These are phyloP conservation scores for Penicillium goetzii DNA, from an alignment of 495 filamentous ascomycete genomes.

Conservation along the genomic window DNA sequence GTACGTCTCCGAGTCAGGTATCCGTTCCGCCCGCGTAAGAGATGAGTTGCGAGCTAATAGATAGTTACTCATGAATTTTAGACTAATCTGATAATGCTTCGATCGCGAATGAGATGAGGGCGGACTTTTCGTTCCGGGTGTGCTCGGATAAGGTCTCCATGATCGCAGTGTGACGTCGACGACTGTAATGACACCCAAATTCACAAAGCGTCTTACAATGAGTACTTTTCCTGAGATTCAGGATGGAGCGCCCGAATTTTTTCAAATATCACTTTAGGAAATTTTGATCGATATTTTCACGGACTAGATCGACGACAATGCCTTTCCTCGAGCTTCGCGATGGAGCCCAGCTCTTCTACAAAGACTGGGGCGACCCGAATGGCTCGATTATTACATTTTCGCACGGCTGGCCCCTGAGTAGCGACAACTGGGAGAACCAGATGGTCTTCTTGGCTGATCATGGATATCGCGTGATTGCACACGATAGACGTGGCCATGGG, in stretches of 20 bases:
- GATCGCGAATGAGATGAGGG: neutral
- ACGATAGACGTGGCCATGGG: slow-evolving; percentile 49
- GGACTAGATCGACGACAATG: slow-evolving; percentile 16
- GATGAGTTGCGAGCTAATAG: neutral
- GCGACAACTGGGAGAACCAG: slow-evolving; percentile 48
- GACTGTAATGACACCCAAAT: neutral
- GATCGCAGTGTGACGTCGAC: neutral
- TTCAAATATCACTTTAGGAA: neutral
- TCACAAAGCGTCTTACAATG: neutral
- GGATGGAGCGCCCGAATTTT: neutral
- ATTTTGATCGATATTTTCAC: neutral
- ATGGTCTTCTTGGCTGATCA: slow-evolving; percentile 43
- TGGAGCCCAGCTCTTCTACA: slow-evolving; percentile 43
- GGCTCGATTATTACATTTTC: slow-evolving; percentile 39
- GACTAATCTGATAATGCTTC: neutral
- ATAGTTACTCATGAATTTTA: neutral
- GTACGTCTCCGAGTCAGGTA: no score
- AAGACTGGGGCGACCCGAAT: slow-evolving; percentile 43
- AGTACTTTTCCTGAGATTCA: neutral
- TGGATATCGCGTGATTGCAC: slow-evolving; percentile 46
- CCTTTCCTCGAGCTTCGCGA: slow-evolving; percentile 38
- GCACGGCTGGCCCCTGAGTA: slow-evolving; percentile 48
- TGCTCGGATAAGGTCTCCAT: neutral
- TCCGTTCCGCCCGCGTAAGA: neutral
- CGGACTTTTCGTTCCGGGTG: neutral